A percentile compares a stretch with the other conserved stretches of the same genome.
Conservation (phyloP, 1,284 basidiomycete genomes). For the Ustilago hordei region DNA sequence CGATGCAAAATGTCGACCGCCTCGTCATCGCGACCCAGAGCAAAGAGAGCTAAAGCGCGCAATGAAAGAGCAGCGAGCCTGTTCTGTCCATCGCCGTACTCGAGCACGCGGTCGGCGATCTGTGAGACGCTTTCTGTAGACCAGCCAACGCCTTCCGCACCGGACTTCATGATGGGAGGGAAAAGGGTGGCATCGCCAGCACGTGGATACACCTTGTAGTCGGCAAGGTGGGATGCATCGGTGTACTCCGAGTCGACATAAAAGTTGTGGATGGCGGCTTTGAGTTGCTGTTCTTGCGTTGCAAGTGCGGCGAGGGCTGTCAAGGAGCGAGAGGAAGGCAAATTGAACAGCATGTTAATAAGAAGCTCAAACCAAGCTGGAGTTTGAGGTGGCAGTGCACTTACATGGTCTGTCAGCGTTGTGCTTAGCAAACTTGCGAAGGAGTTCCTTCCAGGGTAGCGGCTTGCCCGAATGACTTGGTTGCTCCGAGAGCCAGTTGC, state of each 20-base stretch:
- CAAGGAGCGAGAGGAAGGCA: neutral
- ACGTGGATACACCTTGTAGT: conserved; percentile 41
- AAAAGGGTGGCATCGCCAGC: conserved; percentile 46
- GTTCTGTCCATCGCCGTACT: conserved; percentile 38
- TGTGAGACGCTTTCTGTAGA: conserved; percentile 42
- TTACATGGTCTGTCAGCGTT: conserved; percentile 58
- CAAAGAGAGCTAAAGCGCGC: conserved; percentile 58
- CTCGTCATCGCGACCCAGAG: conserved; percentile 62
- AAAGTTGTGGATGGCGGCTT: conserved; percentile 40
- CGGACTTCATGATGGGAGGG: conserved; percentile 49
- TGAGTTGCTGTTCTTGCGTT: conserved; percentile 55
- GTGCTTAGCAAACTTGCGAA: conserved; percentile 69
- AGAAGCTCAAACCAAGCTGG: neutral
- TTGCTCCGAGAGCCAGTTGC: conserved; percentile 55
- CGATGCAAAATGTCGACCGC: conserved; percentile 60
- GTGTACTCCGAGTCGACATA: conserved; percentile 47
- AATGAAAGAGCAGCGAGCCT: conserved; percentile 41
- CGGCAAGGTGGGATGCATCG: conserved; percentile 54
- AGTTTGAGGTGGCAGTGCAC: conserved; percentile 13
- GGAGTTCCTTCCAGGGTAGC: conserved; percentile 64
- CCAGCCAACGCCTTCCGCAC: conserved; percentile 52
- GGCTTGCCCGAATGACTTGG: conserved; percentile 33
- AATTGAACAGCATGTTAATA: neutral
- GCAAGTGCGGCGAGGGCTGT: conserved; percentile 47
- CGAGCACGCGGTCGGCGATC: conserved; percentile 48